Evolutionary conservation across 495 filamentous ascomycete species (phyloP), one percentile per base, ranked within the genome.

Genomic region (Aspergillus avenaceus): DNA sequence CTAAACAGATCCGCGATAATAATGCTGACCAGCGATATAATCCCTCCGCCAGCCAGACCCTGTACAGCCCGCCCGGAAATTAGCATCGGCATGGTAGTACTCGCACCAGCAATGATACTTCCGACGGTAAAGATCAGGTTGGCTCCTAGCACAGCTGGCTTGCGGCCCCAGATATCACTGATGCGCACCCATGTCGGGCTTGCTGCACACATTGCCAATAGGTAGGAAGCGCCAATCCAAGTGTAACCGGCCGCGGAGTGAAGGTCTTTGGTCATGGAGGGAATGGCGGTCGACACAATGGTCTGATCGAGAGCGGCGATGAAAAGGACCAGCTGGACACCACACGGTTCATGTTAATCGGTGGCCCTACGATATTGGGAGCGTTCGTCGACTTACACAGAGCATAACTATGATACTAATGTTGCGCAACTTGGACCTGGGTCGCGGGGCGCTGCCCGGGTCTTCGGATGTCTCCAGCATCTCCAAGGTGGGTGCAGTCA

Each of bases 101-200:
- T 74, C 13, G 84, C 52, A 1, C 73, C 88, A 27, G 79, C 73
- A 19, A 90, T 67, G 23, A 90, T 63, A 34, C 77, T 83, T 1
- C 83, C 85, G 3, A 83, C 57, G 59, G 86, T 78, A 69, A 92
- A 92, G 18, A 88, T 64, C 11, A 66, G 63, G 19, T 81, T 80
- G 3, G 85, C 82, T 2, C 77, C 41, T 6, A 90, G 67, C 19
- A 92, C 65, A 41, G 85, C 81, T 1, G 81, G 82, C 56, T 90
- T 91, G 18, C 87, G 81, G 2, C 88, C 88, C 72, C 77, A 91
- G 45, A 92, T 90, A 56, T 91, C 88, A 27, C 74, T 79, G 40
- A 87, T 61, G 53, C 84, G 84, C 18, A 79, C 85, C 84, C 85
- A 88, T 38, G 62, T 48, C 3, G 66, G 61, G 5, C 47, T 43